Evolutionary conservation across 805 yeast genomes (phyloP), one percentile per base, ranked within the genome.

Genomic region (Myxozyma monticola): DNA sequence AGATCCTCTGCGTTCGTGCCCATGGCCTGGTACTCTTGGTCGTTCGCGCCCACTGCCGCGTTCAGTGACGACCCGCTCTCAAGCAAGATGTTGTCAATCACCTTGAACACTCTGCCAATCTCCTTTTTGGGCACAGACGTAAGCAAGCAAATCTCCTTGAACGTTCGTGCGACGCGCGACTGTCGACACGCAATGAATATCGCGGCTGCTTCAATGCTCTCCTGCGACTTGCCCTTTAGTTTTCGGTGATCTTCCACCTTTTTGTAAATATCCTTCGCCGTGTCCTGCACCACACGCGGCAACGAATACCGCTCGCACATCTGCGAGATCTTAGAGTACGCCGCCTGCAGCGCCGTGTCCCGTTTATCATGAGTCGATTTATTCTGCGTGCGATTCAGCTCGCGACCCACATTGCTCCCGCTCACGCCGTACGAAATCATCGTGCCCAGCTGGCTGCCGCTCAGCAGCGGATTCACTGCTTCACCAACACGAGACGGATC

Each of bases 401-500:
- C 98, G 55, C 96, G 76, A n/a, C 96, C 95, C 2, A 81, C 78
- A 54, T 83, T 79, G n/a, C 84, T 78, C 56, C 90, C 95, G 37
- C 88, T 95, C 33, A 88, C 87, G 17, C 85, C 89, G 51, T 83
- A 82, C 24, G 96, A 86, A 54, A 93, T 93, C 75, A 90, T 83
- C 3, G 99, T 91, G 14, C 95, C 88, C 48, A 91, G 80, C 68
- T 90, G 95, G 61, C 86, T 91, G 18, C 95, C 85, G 64, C 90
- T 97, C 60, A 93, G 76, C 47, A 90, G 73, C 8, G 97, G 96
- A 66, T 90, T 90, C 15, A 89, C 83, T 4, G 97, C 97, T 66
- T 90, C 97, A 69, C 99, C 99, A 57, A 91, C 99, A 86, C 99
- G 98, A 59, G 93, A 84, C 3, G 99, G 99, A 68, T 91, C 99